Evolutionary conservation across 2,329 filamentous ascomycete species (phyloP), one percentile per base, ranked within the genome.

Genomic region (Dothistroma septosporum): DNA sequence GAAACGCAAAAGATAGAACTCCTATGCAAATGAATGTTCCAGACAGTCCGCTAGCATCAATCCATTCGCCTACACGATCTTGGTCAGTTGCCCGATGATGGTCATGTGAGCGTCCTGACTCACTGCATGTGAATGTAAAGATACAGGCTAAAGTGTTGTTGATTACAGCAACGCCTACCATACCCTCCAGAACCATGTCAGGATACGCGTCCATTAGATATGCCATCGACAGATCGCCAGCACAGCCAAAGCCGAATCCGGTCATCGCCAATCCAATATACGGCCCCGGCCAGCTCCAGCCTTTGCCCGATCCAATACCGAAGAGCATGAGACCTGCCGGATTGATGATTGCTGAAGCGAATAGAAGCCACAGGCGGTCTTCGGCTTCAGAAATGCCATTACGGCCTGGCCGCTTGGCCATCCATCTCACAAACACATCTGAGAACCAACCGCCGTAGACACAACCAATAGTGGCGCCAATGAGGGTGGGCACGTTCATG

Each of bases 241-340:
- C 82, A 55, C 82, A 85, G 8, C 83, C 83, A 71, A 82, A 85
- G 1, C 83, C 83, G 58, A 85, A 85, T 4, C 83, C 83, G 31
- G 84, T 84, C 64, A 85, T 79, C 3, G 80, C 83, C 0, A 85
- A 72, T 1, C 81, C 83, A 14, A 85, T 74, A 57, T 85, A 85
- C 0, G 82, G 80, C 11, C 57, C 66, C 1, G 78, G 80, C 83
- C 83, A 85, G 37, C 70, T 64, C 82, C 80, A 83, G 1, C 78
- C 80, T 41, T 80, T 74, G 10, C 74, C 77, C 2, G 79, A 80
- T 0, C 80, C 81, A 41, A 84, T 79, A 6, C 82, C 82, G 46
- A 84, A 84, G 0, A 84, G 72, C 71, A 80, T 78, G 67, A 84
- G 76, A 10, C 82, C 82, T 2, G 77, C 72, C 0, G 82, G 81